phyloP scores from a whole-genome alignment of 495 filamentous ascomycete genomes.

The Talaromyces ruber region DNA sequence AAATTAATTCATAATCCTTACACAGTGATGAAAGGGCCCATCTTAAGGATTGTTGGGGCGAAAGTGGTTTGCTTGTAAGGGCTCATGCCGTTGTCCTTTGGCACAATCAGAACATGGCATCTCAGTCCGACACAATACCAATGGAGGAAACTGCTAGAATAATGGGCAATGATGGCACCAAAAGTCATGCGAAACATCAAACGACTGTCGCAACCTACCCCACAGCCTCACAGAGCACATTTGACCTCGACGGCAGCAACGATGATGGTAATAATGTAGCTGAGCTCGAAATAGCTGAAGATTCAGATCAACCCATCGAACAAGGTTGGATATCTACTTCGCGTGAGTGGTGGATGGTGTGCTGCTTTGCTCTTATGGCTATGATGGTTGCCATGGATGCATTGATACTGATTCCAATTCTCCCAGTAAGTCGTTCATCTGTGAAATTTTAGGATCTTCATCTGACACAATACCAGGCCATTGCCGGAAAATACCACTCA shows the following conservation, averaged over 20 bases:
- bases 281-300: background rate
- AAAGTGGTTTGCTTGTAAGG: background rate
- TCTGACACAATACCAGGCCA: background rate
- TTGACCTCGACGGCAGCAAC: background rate
- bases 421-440: background rate
- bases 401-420: conserved; percentile 1
- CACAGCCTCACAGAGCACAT: background rate
- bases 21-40: background rate
- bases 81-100: background rate
- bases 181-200: background rate
- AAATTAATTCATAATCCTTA: background rate
- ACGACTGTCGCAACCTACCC: background rate
- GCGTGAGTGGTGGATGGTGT: conserved; percentile 1
- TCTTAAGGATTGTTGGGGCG: background rate
- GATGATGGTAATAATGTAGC: background rate
- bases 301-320: background rate
- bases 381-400: conserved; percentile 2
- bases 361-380: conserved; percentile 2
- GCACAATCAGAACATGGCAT: background rate
- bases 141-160: background rate
- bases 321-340: background rate
- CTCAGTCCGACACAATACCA: background rate
- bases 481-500: background rate
- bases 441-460: background rate
- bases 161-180: background rate